These are phyloP conservation scores for Podaxis rugospora DNA, from an alignment of 768 basidiomycete genomes.

Conservation along the genomic window DNA sequence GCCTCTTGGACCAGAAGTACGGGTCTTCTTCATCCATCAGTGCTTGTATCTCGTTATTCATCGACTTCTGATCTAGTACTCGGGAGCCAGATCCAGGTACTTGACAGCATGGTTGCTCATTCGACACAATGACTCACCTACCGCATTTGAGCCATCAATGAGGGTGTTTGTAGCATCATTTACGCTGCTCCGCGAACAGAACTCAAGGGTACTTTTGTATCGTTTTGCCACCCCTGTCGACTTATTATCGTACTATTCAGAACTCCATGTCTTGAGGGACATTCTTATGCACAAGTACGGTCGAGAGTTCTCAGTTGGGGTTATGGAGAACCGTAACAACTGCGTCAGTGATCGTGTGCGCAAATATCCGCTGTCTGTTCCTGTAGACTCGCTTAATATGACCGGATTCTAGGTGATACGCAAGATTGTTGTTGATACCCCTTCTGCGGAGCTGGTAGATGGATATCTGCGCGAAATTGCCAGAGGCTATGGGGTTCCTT, in stretches of 20 bases:
- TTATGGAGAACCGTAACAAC: conserved; percentile 79
- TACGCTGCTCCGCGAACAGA: conserved; percentile 91
- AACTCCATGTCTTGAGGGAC: conserved; percentile 87
- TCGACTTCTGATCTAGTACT: conserved; percentile 35
- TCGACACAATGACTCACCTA: not conserved
- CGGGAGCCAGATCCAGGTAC: conserved; percentile 81
- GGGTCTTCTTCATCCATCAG: conserved; percentile 19
- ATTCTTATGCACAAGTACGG: conserved; percentile 96
- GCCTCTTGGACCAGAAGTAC: conserved; percentile 85
- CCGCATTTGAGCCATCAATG: conserved; percentile 35
- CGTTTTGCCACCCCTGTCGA: not conserved
- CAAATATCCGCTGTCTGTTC: not conserved
- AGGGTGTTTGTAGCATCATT: conserved; percentile 86
- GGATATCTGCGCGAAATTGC: conserved; percentile 89
- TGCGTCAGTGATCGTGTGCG: conserved; percentile 79
- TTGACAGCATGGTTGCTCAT: conserved; percentile 16
- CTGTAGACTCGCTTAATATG: not conserved
- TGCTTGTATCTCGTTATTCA: conserved; percentile 12
- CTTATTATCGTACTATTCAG: conserved; percentile 32
- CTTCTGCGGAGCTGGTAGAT: conserved; percentile 72
- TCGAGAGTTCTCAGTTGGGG: conserved; percentile 79
- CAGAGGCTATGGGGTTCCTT: conserved; percentile 76
- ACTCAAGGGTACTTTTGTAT: conserved; percentile 59
- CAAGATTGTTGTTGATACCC: conserved; percentile 70
- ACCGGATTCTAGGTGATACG: conserved; percentile 55